Conservation (phyloP, 2,329 filamentous ascomycete genomes). For the Bipolaris sorokiniana region DNA sequence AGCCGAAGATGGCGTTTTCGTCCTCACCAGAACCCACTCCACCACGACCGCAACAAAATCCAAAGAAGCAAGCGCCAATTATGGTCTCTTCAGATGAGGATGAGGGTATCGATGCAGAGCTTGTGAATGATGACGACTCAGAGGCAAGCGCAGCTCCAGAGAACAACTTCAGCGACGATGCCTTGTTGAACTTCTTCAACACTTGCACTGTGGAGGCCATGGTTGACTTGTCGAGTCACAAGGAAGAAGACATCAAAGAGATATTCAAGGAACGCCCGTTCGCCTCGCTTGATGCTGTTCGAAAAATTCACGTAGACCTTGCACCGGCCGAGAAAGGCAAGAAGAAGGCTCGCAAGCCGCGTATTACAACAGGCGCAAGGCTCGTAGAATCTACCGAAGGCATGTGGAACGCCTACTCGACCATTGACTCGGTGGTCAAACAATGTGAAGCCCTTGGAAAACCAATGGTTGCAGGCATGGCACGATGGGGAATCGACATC, state of each 20-base stretch:
- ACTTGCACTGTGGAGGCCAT: constrained; percentile 76
- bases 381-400: constrained; percentile 70
- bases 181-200: constrained; percentile 83
- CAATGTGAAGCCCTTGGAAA: constrained; percentile 76
- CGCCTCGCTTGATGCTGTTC: constrained; percentile 66
- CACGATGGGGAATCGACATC: constrained; percentile 71
- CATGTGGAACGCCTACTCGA: constrained; percentile 80
- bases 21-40: constrained; percentile 27
- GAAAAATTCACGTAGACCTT: constrained; percentile 61
- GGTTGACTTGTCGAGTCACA: constrained; percentile 78
- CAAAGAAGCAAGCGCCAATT: constrained; percentile 17
- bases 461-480: constrained; percentile 68
- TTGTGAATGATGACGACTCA: constrained; percentile 51
- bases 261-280: constrained; percentile 81
- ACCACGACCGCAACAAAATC: constrained; percentile 26
- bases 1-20: constrained; percentile 48
- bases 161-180: constrained; percentile 52
- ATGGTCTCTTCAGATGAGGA: constrained; percentile 40
- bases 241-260: constrained; percentile 69
- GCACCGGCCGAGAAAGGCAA: constrained; percentile 38
- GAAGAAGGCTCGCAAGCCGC: constrained; percentile 47
- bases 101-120: constrained; percentile 44
- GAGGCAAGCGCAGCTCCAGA: constrained; percentile 49
- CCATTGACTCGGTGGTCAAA: constrained; percentile 80
- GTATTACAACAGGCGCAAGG: constrained; percentile 66